Conservation (phyloP, 2,329 filamentous ascomycete species). For the Acrocalymma vagum region DNA sequence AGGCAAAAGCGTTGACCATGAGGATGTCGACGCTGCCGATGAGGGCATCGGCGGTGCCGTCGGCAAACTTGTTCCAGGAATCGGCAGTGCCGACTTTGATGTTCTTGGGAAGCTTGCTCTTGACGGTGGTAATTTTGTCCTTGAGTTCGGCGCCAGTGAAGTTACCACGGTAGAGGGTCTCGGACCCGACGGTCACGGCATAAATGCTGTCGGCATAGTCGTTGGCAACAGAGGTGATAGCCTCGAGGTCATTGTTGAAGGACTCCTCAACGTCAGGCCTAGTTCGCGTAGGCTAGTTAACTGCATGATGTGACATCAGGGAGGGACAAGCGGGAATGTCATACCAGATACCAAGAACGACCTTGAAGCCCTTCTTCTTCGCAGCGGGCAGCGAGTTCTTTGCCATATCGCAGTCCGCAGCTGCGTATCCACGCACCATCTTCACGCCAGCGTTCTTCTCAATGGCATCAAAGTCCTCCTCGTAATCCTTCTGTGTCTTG, state of each 20-base stretch:
- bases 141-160: conserved; percentile 69
- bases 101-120: conserved; percentile 59
- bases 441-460: conserved; percentile 58
- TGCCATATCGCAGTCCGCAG: conserved; percentile 71
- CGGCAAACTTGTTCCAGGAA: conserved; percentile 76
- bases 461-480: conserved; percentile 70
- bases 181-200: conserved; percentile 75
- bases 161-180: conserved; percentile 74
- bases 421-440: conserved; percentile 72
- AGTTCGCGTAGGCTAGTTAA: conserved; percentile 1
- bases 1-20: conserved; percentile 74
- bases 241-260: conserved; percentile 67
- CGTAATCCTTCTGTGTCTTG: conserved; percentile 70
- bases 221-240: conserved; percentile 59
- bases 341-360: conserved; percentile 75
- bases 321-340: conserved; percentile 22
- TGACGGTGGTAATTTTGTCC: conserved; percentile 69
- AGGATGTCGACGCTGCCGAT: conserved; percentile 70
- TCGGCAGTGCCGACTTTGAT: conserved; percentile 73
- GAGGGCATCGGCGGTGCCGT: conserved; percentile 72
- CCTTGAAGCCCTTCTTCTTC: conserved; percentile 69
- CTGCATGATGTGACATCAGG: not conserved
- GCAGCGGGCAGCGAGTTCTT: conserved; percentile 71
- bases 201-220: conserved; percentile 68
- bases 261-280: conserved; percentile 71